These are phyloP conservation scores for Eurotiales sp. DNA, from an alignment of 2,329 filamentous ascomycete species.

Conservation along the genomic window DNA sequence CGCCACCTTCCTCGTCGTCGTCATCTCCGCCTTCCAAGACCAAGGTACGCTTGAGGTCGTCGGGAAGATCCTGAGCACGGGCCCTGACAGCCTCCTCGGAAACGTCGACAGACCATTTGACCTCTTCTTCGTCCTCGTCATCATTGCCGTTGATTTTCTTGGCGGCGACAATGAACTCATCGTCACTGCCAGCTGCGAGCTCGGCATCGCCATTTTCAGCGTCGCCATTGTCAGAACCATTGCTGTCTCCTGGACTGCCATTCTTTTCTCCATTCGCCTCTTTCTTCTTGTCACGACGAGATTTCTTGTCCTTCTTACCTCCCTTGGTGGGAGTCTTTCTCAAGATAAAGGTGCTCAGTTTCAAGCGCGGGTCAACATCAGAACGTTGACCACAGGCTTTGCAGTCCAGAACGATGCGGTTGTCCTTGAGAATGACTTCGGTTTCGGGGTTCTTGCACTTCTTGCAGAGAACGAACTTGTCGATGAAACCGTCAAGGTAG, in stretches of 20 bases:
- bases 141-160: conserved; percentile 65
- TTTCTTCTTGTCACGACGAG: conserved; percentile 73
- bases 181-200: conserved; percentile 75
- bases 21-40: conserved; percentile 76
- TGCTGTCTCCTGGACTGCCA: conserved; percentile 63
- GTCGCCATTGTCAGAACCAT: conserved; percentile 57
- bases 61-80: conserved; percentile 87
- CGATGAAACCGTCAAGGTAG: conserved; percentile 96
- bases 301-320: conserved; percentile 95
- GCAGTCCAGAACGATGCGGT: conserved; percentile 89
- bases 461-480: conserved; percentile 98
- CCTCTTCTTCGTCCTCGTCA: conserved; percentile 72
- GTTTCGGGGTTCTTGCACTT: conserved; percentile 99
- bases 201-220: conserved; percentile 63
- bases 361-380: conserved; percentile 86
- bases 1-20: conserved; percentile 71
- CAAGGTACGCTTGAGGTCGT: conserved; percentile 88
- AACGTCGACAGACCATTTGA: conserved; percentile 89
- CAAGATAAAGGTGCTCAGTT: conserved; percentile 94
- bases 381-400: conserved; percentile 95
- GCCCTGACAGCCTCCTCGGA: conserved; percentile 93
- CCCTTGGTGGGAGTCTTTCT: conserved; percentile 92
- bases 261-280: conserved; percentile 60
- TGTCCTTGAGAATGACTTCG: conserved; percentile 91
- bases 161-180: conserved; percentile 74